These are phyloP conservation scores for Aspergillus pseudonomiae DNA, from an alignment of 2,329 filamentous ascomycete genomes.

Conservation along the genomic window DNA sequence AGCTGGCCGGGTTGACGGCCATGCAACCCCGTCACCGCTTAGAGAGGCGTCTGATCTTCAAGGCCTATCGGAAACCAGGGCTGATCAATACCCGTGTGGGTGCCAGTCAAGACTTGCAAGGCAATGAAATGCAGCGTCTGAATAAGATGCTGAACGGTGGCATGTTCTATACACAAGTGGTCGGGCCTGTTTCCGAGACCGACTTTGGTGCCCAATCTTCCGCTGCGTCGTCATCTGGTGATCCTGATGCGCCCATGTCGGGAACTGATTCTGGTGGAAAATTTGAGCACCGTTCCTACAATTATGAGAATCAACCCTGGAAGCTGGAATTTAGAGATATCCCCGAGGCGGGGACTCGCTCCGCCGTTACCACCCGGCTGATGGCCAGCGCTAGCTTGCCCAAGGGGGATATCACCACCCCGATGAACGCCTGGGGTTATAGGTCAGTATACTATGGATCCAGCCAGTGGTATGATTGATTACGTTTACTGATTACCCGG, in stretches of 20 bases:
- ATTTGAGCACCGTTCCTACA: slow-evolving; percentile 26
- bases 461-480: slow-evolving; percentile 6
- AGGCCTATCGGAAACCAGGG: slow-evolving; percentile 53
- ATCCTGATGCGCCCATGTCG: slow-evolving; percentile 39
- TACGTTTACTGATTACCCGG: slow-evolving; percentile 13
- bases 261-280: slow-evolving; percentile 25
- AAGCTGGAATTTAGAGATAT: slow-evolving; percentile 53
- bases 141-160: slow-evolving; percentile 54
- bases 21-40: slow-evolving; percentile 60
- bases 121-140: slow-evolving; percentile 47
- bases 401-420: slow-evolving; percentile 52
- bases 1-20: slow-evolving; percentile 63
- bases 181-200: slow-evolving; percentile 47
- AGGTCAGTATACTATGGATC: slow-evolving; percentile 43
- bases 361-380: slow-evolving; percentile 57
- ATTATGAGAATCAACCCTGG: slow-evolving; percentile 45
- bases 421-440: slow-evolving; percentile 58
- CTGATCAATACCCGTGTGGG: slow-evolving; percentile 43
- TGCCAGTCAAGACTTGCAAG: slow-evolving; percentile 49
- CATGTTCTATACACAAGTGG: slow-evolving; percentile 58
- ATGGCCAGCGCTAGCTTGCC: slow-evolving; percentile 53
- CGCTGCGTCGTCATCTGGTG: slow-evolving; percentile 17
- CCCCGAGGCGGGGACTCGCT: slow-evolving; percentile 55
- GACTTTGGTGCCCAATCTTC: slow-evolving; percentile 35
- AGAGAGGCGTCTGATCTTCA: slow-evolving; percentile 63